These are phyloP conservation scores for Balamuthia mandrillaris DNA, from an alignment of 208 protist genomes.

Conservation along the genomic window DNA sequence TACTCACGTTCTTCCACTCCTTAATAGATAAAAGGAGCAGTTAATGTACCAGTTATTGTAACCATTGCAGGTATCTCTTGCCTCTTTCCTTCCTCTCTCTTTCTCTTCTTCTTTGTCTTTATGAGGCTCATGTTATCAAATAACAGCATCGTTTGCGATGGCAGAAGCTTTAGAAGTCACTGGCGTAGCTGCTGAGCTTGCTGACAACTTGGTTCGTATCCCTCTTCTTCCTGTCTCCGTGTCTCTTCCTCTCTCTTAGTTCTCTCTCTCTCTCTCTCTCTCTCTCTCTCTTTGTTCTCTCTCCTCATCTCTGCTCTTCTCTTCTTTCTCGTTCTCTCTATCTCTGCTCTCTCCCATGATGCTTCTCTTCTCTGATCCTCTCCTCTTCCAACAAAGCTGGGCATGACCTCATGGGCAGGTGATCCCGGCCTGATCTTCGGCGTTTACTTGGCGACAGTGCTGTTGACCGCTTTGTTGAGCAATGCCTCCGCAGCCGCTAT, in stretches of 20 bases:
- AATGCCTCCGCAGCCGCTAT: constrained; percentile 19
- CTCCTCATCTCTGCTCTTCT: neutral
- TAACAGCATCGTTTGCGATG: constrained; percentile 15
- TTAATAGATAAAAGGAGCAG: no score
- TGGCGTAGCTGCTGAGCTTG: neutral
- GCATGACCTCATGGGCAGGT: no score
- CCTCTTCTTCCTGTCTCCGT: no score
- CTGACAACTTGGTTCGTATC: neutral
- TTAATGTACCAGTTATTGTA: no score
- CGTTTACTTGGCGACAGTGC: constrained; percentile 13
- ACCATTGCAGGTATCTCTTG: no score
- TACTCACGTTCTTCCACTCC: no score
- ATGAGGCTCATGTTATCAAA: neutral
- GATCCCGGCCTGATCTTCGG: neutral
- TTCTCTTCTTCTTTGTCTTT: constrained; percentile 13
- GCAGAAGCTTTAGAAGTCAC: constrained; percentile 5
- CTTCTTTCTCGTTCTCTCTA: neutral
- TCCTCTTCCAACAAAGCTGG: no score
- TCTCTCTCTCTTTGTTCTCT: no score
- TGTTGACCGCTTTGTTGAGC: constrained; percentile 14
- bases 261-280: no score
- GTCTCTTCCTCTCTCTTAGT: no score
- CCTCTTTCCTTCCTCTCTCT: no score
- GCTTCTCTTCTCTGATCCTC: neutral
- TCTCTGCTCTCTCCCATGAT: no score